Conservation (phyloP, 2,329 filamentous ascomycete genomes). For the Aspergillus phoenicis region DNA sequence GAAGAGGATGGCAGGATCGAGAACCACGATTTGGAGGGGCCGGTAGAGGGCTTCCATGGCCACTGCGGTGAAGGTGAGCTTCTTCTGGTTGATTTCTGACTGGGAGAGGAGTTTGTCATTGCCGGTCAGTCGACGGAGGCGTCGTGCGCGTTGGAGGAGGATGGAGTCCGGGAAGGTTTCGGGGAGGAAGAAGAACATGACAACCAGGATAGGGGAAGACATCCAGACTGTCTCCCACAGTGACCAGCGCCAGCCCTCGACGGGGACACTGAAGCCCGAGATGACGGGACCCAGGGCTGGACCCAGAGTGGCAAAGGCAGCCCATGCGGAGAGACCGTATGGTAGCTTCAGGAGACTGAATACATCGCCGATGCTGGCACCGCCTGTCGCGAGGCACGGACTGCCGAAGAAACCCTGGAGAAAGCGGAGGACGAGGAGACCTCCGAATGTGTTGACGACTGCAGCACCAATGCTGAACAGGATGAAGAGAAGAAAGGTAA, state of each 20-base stretch:
- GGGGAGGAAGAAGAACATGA: constrained; percentile 63
- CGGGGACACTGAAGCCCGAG: constrained; percentile 61
- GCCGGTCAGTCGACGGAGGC: constrained; percentile 63
- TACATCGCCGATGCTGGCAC: constrained; percentile 6
- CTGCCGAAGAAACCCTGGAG: constrained; percentile 15
- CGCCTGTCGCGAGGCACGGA: constrained; percentile 9
- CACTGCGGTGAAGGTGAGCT: constrained; percentile 11
- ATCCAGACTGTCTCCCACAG: constrained; percentile 26
- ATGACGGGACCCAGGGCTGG: constrained; percentile 64
- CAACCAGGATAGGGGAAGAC: constrained; percentile 55
- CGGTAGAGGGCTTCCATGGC: constrained; percentile 58
- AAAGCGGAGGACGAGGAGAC: constrained; percentile 12
- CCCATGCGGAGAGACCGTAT: constrained; percentile 51
- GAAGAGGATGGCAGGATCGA: constrained; percentile 65
- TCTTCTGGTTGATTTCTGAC: constrained; percentile 61
- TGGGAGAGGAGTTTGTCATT: constrained; percentile 55
- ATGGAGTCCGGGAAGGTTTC: constrained; percentile 65
- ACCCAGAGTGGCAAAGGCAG: constrained; percentile 45
- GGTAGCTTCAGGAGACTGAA: constrained; percentile 5
- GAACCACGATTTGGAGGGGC: constrained; percentile 62
- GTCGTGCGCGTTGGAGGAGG: constrained; percentile 61
- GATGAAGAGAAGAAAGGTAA: constrained; percentile 3
- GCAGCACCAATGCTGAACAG: constrained; percentile 5
- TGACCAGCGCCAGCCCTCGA: constrained; percentile 23
- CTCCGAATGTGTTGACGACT: constrained; percentile 7